Base-by-base conservation (phyloP, 805 yeast species). In the Ogataea parapolymorpha region DNA sequence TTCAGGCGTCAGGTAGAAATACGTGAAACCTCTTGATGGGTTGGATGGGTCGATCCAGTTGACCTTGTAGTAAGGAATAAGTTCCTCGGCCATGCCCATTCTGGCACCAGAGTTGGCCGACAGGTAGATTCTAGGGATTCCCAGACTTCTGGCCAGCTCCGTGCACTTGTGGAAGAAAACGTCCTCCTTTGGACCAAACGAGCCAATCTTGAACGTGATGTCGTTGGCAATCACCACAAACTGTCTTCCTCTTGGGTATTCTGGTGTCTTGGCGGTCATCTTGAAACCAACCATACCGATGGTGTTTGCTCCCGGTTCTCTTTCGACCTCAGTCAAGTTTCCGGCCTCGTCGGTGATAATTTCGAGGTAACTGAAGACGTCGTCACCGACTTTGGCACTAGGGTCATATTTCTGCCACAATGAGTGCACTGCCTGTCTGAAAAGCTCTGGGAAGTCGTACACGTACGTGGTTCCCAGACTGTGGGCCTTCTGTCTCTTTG, bases 81-180 rank as follows among this genome's bases (percentile, higher is more conserved):
- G 74, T 67, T 93, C 99, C 55, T 93, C 98, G 20, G 99, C 99
- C 63, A 93, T 79, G 61, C 99, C 99, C 50, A 93, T 86, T 73
- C 99, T 82, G 34, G 99, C 99, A 74, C 99, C 99, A 46, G 98
- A 90, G 77, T 93, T 93, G 22, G 99, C 99, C 55, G 97, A 87
- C 54, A 93, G 73, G 68, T 93, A 93, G 42, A 93, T 78, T 70
- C 99, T 77, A 60, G 99, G 99, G 54, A 93, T 81, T 46, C 99
- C 99, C 51, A 82, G 75, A 60, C 78, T 73, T 70, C 96, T 79
- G 25, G 98, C 96, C 53, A 82, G 76, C 59, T 89, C 95, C 26
- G 99, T 93, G 50, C 90, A 95, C 62, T 83, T 81, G 72, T 86
- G 79, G 76, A 93, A 93, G 72, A 82, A 93, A 42, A 71, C 74